Conservation (phyloP, 768 basidiomycete species). For the Rubroboletus pulcherrimus region DNA sequence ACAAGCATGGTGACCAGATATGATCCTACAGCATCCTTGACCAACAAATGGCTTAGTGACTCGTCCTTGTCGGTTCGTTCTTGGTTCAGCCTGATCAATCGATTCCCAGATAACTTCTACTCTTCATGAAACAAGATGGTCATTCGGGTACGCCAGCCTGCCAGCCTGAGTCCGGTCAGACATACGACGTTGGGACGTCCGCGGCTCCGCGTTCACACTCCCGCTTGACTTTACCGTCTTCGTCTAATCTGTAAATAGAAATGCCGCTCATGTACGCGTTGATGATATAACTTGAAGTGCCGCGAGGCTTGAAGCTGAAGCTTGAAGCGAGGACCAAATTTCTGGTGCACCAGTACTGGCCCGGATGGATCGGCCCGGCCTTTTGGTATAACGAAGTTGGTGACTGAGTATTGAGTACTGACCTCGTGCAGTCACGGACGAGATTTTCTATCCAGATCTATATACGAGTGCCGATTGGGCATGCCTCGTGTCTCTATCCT, state of each 20-base stretch:
- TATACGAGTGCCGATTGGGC: too few relatives aligned
- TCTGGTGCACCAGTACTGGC: background rate
- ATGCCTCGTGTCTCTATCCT: too few relatives aligned
- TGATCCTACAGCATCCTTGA: background rate
- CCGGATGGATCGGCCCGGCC: background rate
- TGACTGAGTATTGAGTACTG: too few relatives aligned
- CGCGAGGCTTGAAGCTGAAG: background rate
- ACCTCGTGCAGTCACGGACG: too few relatives aligned
- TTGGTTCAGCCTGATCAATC: background rate
- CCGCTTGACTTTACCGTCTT: background rate
- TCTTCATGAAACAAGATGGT: too few relatives aligned
- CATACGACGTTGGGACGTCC: background rate
- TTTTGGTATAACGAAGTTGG: too few relatives aligned
- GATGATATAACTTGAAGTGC: too few relatives aligned
- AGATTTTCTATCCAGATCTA: too few relatives aligned
- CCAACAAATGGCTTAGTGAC: background rate
- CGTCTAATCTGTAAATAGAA: background rate
- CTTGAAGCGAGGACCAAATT: background rate
- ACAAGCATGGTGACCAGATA: background rate
- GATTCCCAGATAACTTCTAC: too few relatives aligned
- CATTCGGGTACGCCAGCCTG: background rate
- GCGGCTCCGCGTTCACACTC: background rate
- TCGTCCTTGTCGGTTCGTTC: background rate
- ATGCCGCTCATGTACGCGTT: background rate
- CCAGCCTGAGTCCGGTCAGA: too few relatives aligned